phyloP scores from a whole-genome alignment of 495 filamentous ascomycete genomes.

The Podospora sp. region DNA sequence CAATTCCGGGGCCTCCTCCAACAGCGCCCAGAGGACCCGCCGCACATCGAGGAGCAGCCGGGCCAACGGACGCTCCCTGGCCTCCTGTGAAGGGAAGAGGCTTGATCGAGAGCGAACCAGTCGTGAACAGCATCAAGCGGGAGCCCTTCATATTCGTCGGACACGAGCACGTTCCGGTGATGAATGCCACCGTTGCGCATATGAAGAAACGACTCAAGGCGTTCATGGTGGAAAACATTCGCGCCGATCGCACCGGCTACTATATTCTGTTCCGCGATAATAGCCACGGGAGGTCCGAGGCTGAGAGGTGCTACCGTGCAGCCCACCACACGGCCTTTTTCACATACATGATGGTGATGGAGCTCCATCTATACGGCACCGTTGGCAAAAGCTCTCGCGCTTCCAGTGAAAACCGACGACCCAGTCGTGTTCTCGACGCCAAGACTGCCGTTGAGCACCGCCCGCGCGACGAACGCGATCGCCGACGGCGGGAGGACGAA shows the following conservation, averaged over 20 bases:
- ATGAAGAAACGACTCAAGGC: slow-evolving; percentile 82
- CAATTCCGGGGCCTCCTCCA: slow-evolving; percentile 67
- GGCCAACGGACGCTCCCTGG: slow-evolving; percentile 26
- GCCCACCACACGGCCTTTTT: slow-evolving; percentile 80
- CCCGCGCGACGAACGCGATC: slow-evolving; percentile 48
- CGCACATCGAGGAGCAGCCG: slow-evolving; percentile 51
- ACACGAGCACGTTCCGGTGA: slow-evolving; percentile 83
- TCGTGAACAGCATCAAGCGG: slow-evolving; percentile 68
- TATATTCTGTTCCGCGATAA: slow-evolving; percentile 86
- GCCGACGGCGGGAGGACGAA: slow-evolving; percentile 62
- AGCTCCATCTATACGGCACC: slow-evolving; percentile 69
- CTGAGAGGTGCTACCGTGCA: slow-evolving; percentile 70
- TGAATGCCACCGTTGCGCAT: slow-evolving; percentile 78
- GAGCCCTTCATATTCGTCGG: slow-evolving; percentile 94
- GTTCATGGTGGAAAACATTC: slow-evolving; percentile 74
- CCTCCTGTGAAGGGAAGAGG: slow-evolving; percentile 32
- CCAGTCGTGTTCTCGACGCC: slow-evolving; percentile 39
- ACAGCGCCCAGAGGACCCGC: slow-evolving; percentile 87
- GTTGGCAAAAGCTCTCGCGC: slow-evolving; percentile 62
- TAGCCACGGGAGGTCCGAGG: slow-evolving; percentile 73
- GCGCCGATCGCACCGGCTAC: slow-evolving; percentile 83
- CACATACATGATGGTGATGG: slow-evolving; percentile 92
- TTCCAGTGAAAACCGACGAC: slow-evolving; percentile 35
- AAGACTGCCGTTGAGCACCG: slow-evolving; percentile 49
- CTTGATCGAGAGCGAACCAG: slow-evolving; percentile 46